phyloP scores from a whole-genome alignment of 2,329 filamentous ascomycete genomes.

The Aspergillus fructus region DNA sequence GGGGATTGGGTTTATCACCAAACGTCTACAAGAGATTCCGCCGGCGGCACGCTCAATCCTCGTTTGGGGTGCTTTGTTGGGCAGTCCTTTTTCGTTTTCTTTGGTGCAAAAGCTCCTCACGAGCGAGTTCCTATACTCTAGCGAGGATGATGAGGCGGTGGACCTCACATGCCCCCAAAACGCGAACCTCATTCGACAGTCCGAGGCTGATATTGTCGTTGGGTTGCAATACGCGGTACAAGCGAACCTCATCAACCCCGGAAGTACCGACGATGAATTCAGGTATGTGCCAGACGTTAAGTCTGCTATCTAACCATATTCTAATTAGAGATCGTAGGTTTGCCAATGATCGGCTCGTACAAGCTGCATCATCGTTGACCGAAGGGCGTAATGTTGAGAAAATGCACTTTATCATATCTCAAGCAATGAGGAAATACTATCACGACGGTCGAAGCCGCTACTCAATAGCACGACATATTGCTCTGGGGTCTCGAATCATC shows the following conservation, averaged over 20 bases:
- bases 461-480: constrained; percentile 77
- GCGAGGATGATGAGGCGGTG: constrained; percentile 44
- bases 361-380: constrained; percentile 68
- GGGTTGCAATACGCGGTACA: constrained; percentile 82
- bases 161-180: constrained; percentile 40
- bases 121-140: constrained; percentile 66
- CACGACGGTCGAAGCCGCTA: constrained; percentile 66
- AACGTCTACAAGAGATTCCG: constrained; percentile 74
- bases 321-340: constrained; percentile 53
- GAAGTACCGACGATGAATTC: constrained; percentile 82
- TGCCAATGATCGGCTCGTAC: constrained; percentile 81
- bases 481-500: constrained; percentile 73
- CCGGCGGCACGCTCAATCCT: constrained; percentile 72
- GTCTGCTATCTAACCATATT: constrained; percentile 6
- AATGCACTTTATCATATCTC: constrained; percentile 90
- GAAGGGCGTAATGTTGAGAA: constrained; percentile 66
- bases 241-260: constrained; percentile 76
- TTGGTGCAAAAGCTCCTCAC: constrained; percentile 74
- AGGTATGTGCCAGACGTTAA: constrained; percentile 30
- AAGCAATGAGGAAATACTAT: constrained; percentile 73
- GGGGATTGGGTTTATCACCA: constrained; percentile 78
- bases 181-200: constrained; percentile 54
- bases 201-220: constrained; percentile 63
- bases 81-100: constrained; percentile 79
- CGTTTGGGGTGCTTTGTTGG: constrained; percentile 81